phyloP scores from a whole-genome alignment of 371 early-diverging fungal species.

The Mortierella sp. region DNA sequence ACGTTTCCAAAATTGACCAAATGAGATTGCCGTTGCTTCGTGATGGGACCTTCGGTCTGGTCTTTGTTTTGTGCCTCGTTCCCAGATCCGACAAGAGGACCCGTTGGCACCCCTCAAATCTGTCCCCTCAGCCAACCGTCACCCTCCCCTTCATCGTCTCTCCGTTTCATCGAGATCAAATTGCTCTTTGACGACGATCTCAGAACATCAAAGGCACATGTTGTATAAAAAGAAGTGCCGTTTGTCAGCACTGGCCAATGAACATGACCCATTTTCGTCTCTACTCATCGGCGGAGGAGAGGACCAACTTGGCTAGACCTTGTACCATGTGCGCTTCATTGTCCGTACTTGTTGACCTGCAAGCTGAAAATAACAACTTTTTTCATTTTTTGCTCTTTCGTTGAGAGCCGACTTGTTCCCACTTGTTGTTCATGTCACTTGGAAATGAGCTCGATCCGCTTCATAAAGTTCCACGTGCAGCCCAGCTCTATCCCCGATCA shows the following conservation, averaged over 20 bases:
- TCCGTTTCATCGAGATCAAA: no score
- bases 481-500: no score
- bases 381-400: neutral
- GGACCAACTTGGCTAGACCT: neutral
- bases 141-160: no score
- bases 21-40: no score
- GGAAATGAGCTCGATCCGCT: neutral
- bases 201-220: neutral
- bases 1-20: no score
- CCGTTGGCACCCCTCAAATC: no score
- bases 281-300: neutral
- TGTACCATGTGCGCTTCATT: neutral
- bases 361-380: constrained; percentile 7
- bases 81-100: no score
- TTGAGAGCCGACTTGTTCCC: constrained; percentile 9
- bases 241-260: neutral
- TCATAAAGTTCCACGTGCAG: neutral
- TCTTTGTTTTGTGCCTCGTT: no score
- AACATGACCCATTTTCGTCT: no score
- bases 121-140: no score
- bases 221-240: neutral
- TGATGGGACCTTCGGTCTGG: no score
- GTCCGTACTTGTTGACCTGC: neutral
- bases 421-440: constrained; percentile 1
- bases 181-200: neutral